Base-by-base conservation (phyloP, 2,329 filamentous ascomycete species). In the Aspergillus vadensis region DNA sequence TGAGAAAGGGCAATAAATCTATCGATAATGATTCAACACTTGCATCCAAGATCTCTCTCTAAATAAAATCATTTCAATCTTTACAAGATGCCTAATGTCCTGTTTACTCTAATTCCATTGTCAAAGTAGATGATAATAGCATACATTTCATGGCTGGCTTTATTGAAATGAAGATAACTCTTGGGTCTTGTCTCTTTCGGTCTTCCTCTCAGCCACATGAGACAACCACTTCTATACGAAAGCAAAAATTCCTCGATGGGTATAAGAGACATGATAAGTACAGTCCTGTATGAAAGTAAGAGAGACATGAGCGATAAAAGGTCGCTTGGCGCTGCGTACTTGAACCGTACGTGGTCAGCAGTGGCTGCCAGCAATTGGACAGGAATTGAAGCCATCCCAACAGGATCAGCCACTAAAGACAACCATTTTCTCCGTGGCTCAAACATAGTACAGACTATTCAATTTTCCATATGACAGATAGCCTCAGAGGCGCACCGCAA, bases 321-420 rank as follows among this genome's bases (percentile, higher is more conserved):
- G 47, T 50, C 25, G 15, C 47, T 50, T 50, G 47, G 47, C 47
- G 25, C 47, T 17, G 47, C 25, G 47, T 27, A 50, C 47, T 50
- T n/a, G 25, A 30, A n/a, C 15, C 14, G 47, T 50, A 50, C 47
- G 47, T 32, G 47, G 47, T 50, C 47, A 50, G 47, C 47, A 50
- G 25, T 50, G 6, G 25, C 30, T 27, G 25, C 47, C 47, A 50
- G 23, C 23, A 47, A 25, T 25, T 47, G 43, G 43, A 25, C 14
- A 43, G 43, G 43, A 23, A 14, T 47, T 47, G 19, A 23, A 47
- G 21, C 23, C 23, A 32, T 30, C 41, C 14, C n/a, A 32, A 19
- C 47, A 27, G 17, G 44, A 49, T 49, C 47, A 50, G 17, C 47
- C 47, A 9, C 47, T 30, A 44, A 19, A 15, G 47, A 17, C 47